phyloP scores from a whole-genome alignment of 306 rosid genomes.

The Senna tora region DNA sequence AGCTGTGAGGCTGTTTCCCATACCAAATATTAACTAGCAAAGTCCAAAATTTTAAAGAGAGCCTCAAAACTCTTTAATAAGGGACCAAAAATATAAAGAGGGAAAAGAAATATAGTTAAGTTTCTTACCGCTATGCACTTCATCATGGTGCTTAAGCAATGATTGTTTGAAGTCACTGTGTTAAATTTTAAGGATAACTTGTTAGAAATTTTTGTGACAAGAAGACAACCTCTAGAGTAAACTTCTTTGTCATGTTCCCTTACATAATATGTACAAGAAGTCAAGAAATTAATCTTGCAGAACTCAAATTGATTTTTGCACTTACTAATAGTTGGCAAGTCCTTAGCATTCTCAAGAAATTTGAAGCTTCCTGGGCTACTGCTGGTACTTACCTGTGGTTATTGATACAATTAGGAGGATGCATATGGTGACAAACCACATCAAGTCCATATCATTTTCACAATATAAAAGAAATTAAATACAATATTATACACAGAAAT shows the following conservation, averaged over 20 bases:
- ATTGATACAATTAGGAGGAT: conserved; percentile 27
- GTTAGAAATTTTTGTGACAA: conserved; percentile 19
- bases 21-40: not conserved
- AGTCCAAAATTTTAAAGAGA: too few species aligned
- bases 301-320: conserved; percentile 30
- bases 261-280: conserved; percentile 10
- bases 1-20: too few species aligned
- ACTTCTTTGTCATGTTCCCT: not conserved
- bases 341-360: conserved; percentile 87
- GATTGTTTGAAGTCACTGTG: conserved; percentile 80
- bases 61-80: conserved; percentile 10
- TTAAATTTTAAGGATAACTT: conserved; percentile 22
- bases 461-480: conserved; percentile 3
- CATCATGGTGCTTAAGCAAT: conserved; percentile 87
- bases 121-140: conserved; percentile 89
- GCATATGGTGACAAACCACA: conserved; percentile 18
- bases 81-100: not conserved
- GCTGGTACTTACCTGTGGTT: conserved; percentile 64
- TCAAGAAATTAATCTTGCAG: conserved; percentile 2
- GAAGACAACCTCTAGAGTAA: conserved; percentile 27
- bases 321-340: conserved; percentile 88
- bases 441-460: conserved; percentile 7
- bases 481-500: conserved; percentile 34
- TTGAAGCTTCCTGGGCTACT: conserved; percentile 55
- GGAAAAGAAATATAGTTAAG: not conserved